Percentiles rank a stretch among this genome's conserved stretches.
These are phyloP conservation scores for Nakazawaea ernobii DNA, from an alignment of 805 yeast species.

Conservation along the genomic window DNA sequence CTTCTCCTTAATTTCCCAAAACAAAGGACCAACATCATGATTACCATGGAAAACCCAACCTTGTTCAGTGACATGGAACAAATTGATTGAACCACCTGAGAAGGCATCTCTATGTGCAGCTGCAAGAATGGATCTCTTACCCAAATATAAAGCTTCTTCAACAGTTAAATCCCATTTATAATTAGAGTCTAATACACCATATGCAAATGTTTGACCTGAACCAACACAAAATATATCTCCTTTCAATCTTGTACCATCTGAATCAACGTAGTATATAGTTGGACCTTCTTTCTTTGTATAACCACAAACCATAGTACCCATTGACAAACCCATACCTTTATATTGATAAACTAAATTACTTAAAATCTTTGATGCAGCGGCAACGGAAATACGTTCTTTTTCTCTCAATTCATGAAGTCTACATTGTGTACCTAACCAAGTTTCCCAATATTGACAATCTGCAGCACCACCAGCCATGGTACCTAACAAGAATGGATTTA, in stretches of 20 bases:
- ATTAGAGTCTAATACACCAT: constrained; percentile 93
- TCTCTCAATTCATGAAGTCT: constrained; percentile 90
- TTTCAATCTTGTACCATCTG: constrained; percentile 92
- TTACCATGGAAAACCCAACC: constrained; percentile 98
- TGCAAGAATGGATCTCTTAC: constrained; percentile 92
- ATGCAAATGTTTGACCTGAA: constrained; percentile 98
- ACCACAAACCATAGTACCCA: constrained; percentile 99
- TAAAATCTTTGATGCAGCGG: constrained; percentile 93
- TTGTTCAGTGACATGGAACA: constrained; percentile 85
- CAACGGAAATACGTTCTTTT: constrained; percentile 90
- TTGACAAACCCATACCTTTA: constrained; percentile 96
- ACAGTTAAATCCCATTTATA: constrained; percentile 87
- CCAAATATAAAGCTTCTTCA: constrained; percentile 90
- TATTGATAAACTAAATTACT: constrained; percentile 86
- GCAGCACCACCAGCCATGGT: constrained; percentile 99
- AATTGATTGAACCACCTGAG: constrained; percentile 94
- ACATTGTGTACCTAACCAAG: constrained; percentile 97
- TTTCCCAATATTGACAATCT: constrained; percentile 98
- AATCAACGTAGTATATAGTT: constrained; percentile 90
- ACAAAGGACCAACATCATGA: constrained; percentile 81
- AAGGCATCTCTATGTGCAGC: constrained; percentile 98
- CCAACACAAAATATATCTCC: constrained; percentile 97
- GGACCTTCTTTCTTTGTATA: constrained; percentile 95
- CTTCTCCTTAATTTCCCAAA: constrained; percentile 85
- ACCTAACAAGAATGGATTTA: constrained; percentile 90